These are phyloP conservation scores for Yamadazyma diddensiae DNA, from an alignment of 1,139 yeast genomes.

Conservation along the genomic window DNA sequence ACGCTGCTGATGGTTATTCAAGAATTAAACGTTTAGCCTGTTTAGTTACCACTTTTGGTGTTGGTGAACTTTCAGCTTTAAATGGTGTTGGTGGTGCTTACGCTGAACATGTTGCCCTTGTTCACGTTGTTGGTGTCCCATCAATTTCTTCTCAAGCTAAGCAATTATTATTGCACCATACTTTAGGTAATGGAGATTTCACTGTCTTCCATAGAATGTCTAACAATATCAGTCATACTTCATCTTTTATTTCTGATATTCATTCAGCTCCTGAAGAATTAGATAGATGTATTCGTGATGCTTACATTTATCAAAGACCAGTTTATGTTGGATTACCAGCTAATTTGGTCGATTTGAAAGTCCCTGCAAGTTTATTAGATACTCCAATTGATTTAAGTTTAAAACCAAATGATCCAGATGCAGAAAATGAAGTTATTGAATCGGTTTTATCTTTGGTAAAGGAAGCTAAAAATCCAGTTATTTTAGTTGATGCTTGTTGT, in stretches of 20 bases:
- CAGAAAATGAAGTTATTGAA: conserved; percentile 71
- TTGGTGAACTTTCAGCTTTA: conserved; percentile 40
- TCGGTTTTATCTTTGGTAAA: conserved; percentile 50
- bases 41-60: conserved; percentile 42
- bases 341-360: conserved; percentile 66
- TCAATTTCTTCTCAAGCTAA: conserved; percentile 37
- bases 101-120: conserved; percentile 41
- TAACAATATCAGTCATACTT: conserved; percentile 62
- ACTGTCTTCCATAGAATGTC: conserved; percentile 51
- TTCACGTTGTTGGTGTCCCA: conserved; percentile 42
- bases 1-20: conserved; percentile 44
- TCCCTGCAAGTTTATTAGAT: conserved; percentile 54
- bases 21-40: conserved; percentile 37
- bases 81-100: conserved; percentile 43
- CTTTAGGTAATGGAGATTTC: conserved; percentile 46
- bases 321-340: conserved; percentile 84
- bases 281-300: conserved; percentile 72
- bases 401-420: conserved; percentile 62
- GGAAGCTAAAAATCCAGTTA: conserved; percentile 64
- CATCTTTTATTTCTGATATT: conserved; percentile 61
- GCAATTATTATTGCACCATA: conserved; percentile 41
- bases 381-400: conserved; percentile 64
- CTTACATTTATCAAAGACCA: conserved; percentile 73
- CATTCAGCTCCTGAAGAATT: conserved; percentile 63
- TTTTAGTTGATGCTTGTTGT: conserved; percentile 86